Evolutionary conservation across 1,139 yeast genomes (phyloP).

Genomic region (Suhomyces terraborum): DNA sequence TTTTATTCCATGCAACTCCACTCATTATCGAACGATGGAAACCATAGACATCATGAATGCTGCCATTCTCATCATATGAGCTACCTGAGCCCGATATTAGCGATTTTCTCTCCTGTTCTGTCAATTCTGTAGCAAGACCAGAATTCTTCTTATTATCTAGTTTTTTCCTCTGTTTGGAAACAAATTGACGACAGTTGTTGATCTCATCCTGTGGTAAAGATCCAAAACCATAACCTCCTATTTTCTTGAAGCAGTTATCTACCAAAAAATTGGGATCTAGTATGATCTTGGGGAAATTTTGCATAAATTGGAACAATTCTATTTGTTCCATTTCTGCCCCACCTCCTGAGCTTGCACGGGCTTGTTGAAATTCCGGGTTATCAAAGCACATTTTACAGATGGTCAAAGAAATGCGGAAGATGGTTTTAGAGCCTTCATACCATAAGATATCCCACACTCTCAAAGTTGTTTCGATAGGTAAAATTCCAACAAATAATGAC

Average conservation of each 20-base stretch:
- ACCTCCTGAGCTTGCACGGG: slow-evolving; percentile 17
- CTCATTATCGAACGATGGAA: slow-evolving; percentile 55
- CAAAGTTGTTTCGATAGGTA: slow-evolving; percentile 85
- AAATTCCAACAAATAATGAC: slow-evolving; percentile 86
- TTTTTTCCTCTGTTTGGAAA: slow-evolving; percentile 57
- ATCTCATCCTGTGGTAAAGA: slow-evolving; percentile 82
- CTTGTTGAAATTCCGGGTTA: slow-evolving; percentile 40
- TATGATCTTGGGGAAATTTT: slow-evolving; percentile 73
- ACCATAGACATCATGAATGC: slow-evolving; percentile 50
- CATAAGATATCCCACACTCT: slow-evolving; percentile 94
- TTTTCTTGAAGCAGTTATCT: slow-evolving; percentile 72
- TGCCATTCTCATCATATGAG: slow-evolving; percentile 27
- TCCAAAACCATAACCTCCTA: slow-evolving; percentile 69
- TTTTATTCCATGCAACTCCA: slow-evolving; percentile 59
- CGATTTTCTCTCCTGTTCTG: slow-evolving; percentile 43
- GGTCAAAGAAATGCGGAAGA: slow-evolving; percentile 81
- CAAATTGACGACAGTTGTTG: slow-evolving; percentile 73
- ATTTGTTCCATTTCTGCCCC: slow-evolving; percentile 61
- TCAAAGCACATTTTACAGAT: slow-evolving; percentile 80
- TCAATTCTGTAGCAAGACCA: slow-evolving; percentile 36
- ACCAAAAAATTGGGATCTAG: slow-evolving; percentile 71
- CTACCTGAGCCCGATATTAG: slow-evolving; percentile 25
- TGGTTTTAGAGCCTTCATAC: slow-evolving; percentile 86
- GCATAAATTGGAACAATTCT: slow-evolving; percentile 85
- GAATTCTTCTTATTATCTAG: slow-evolving; percentile 43